Percentiles rank a stretch among this genome's conserved stretches.
Conservation (phyloP, 176 grass and related monocot species). For the Triticum timopheevii region DNA sequence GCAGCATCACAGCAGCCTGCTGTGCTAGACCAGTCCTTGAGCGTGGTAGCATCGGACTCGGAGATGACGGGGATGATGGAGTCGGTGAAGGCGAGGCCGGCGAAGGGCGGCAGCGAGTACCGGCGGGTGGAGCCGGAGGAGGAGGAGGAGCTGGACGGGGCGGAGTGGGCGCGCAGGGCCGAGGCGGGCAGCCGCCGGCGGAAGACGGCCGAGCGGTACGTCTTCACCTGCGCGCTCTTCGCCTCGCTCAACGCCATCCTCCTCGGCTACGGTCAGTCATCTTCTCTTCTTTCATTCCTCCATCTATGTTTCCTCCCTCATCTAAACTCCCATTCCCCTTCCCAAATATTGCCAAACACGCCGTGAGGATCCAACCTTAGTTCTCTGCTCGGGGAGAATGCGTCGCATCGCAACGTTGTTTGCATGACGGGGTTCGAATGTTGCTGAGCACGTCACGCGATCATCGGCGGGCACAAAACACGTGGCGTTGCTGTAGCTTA, state of each 20-base stretch:
- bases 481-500: not conserved
- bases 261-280: constrained; percentile 74
- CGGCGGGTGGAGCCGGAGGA: constrained; percentile 33
- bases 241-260: constrained; percentile 79
- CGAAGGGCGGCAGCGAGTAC: constrained; percentile 42
- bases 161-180: constrained; percentile 39
- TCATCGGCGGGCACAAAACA: not conserved
- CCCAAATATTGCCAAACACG: too few species aligned
- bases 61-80: constrained; percentile 22
- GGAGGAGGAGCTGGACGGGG: constrained; percentile 43
- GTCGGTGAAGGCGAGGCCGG: constrained; percentile 26
- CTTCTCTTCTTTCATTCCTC: not conserved
- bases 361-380: not conserved
- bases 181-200: constrained; percentile 45
- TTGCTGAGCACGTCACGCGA: not conserved
- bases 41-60: not conserved
- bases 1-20: not conserved
- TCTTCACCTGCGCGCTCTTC: constrained; percentile 69
- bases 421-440: not conserved
- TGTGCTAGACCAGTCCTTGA: not conserved
- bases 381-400: not conserved
- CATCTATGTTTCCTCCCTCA: too few species aligned
- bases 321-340: too few species aligned
- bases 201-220: constrained; percentile 44
- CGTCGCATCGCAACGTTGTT: not conserved